Evolutionary conservation across 2,329 filamentous ascomycete genomes (phyloP).

Genomic region (Teratosphaeria pseudoeucalypti): DNA sequence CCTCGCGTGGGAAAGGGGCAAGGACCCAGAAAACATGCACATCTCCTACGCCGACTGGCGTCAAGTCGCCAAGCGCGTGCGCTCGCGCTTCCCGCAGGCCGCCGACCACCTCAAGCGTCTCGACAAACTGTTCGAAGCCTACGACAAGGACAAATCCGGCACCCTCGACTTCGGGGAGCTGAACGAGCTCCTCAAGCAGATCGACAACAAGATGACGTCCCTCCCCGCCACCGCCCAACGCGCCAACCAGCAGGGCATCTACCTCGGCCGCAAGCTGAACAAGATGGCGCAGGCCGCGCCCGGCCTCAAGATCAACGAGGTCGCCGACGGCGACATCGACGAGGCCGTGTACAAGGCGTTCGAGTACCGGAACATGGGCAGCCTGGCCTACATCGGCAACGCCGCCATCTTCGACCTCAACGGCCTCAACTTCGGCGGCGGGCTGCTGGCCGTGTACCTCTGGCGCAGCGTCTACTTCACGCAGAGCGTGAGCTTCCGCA

Average conservation of each 20-base stretch:
- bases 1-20: constrained; percentile 82
- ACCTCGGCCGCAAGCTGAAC: constrained; percentile 89
- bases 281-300: constrained; percentile 70
- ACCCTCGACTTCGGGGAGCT: constrained; percentile 92
- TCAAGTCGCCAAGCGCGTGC: constrained; percentile 69
- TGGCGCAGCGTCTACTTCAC: constrained; percentile 97
- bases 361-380: constrained; percentile 85
- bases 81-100: constrained; percentile 84
- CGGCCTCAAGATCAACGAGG: constrained; percentile 66
- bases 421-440: constrained; percentile 68
- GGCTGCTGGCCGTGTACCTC: constrained; percentile 84
- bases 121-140: constrained; percentile 81
- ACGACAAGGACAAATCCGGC: constrained; percentile 86
- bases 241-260: constrained; percentile 89
- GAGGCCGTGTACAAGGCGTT: constrained; percentile 90
- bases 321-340: constrained; percentile 82
- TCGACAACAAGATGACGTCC: constrained; percentile 88
- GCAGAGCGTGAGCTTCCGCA: constrained; percentile 88
- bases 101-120: constrained; percentile 75
- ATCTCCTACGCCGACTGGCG: constrained; percentile 86
- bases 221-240: constrained; percentile 92
- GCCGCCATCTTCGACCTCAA: constrained; percentile 88
- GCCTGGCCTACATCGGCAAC: constrained; percentile 89
- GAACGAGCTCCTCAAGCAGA: constrained; percentile 69
- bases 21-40: constrained; percentile 78